Base-by-base conservation (phyloP, 2,329 filamentous ascomycete species). In the Fusarium sp. region DNA sequence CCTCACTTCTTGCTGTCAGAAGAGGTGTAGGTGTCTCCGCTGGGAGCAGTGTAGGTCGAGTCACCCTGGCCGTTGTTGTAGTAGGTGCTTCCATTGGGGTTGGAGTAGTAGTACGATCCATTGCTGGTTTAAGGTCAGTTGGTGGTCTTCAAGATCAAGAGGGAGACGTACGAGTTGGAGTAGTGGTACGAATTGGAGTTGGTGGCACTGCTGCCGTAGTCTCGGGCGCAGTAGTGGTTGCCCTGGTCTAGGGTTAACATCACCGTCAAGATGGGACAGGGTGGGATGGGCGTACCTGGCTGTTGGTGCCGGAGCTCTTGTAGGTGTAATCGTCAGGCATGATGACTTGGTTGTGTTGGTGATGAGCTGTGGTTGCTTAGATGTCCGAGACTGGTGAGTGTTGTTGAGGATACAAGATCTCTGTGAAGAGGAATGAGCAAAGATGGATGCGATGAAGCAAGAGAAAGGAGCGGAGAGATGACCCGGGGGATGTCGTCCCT, bases 51-150 rank as follows among this genome's bases (percentile, higher is more conserved):
- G 82, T 94, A 94, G 20, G 83, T 90, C 27, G 89, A 88, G 58
- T 82, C 78, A 7, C 92, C 92, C 13, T 80, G 80, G 52, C 91
- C 91, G 74, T 86, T 82, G 82, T 93, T 92, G 86, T 93, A 84
- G 84, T 94, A 94, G 43, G 89, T 92, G 78, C 89, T 92, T 16
- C 91, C 91, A 72, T 92, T 88, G 54, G 91, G 83, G 83, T 94
- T 94, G 80, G 88, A 89, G 83, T 94, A 94, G 84, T 94, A 93
- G 86, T 94, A 94, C 2, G 91, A 93, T 41, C 92, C 91, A 76
- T 93, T 79, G 24, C 88, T 89, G 10, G 31, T 29, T 16, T 16
- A n/a, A 9, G 8, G 43, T 61, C 2, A 67, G 31, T 27, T n/a
- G 9, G 3, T 52, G 5, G 5, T 9, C 4, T 14, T 37, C 11